A percentile compares a stretch with the other conserved stretches of the same genome.
Evolutionary conservation across 2,329 filamentous ascomycete genomes (phyloP).

Genomic region (Pseudogymnoascus verrucosus): DNA sequence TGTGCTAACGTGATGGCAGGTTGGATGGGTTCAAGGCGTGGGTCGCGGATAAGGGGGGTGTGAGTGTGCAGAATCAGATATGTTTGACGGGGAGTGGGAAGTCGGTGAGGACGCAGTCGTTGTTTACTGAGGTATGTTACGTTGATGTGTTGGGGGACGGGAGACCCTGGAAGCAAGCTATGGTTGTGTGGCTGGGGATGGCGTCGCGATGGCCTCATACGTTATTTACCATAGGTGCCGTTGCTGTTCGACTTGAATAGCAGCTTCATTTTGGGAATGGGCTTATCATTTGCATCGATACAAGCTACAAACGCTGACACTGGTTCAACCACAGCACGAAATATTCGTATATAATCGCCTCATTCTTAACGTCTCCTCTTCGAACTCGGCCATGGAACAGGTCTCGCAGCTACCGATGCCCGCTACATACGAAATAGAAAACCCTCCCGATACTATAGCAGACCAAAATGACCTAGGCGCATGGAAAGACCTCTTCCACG

Average conservation of each 20-base stretch:
- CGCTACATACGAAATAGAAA: constrained; percentile 48
- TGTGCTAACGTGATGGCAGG: constrained; percentile 35
- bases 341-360: constrained; percentile 88
- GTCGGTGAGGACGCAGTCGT: constrained; percentile 46
- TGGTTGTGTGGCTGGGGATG: not conserved
- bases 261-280: not conserved
- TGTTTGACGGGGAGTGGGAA: constrained; percentile 71
- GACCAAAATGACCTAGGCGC: constrained; percentile 72
- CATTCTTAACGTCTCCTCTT: constrained; percentile 46
- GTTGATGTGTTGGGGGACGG: constrained; percentile 18
- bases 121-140: constrained; percentile 69
- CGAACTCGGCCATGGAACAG: constrained; percentile 36
- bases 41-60: constrained; percentile 66
- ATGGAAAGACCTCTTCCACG: constrained; percentile 83
- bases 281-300: not conserved
- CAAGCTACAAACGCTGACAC: constrained; percentile 6
- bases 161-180: not conserved
- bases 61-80: constrained; percentile 73
- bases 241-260: not conserved
- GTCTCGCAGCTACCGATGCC: constrained; percentile 43
- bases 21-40: constrained; percentile 80
- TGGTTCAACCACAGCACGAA: constrained; percentile 52
- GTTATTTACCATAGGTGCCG: not conserved
- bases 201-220: not conserved
- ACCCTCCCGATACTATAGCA: constrained; percentile 73